Base-by-base conservation (phyloP, 2,329 filamentous ascomycete genomes). In the Penicillium digitatum region DNA sequence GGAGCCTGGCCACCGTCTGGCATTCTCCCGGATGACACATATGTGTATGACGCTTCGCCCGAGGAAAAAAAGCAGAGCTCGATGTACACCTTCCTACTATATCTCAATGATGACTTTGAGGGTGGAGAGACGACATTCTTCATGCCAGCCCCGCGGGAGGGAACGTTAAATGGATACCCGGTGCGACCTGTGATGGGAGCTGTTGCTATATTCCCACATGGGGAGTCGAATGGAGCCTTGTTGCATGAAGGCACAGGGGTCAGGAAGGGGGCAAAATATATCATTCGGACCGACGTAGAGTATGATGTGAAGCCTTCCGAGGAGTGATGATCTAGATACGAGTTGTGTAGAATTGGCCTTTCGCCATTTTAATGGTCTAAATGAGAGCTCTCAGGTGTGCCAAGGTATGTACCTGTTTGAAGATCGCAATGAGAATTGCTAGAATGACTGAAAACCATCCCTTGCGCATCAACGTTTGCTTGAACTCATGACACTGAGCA, bases 1-100 rank as follows among this genome's bases (percentile, higher is more conserved):
- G 87, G 87, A 8, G 87, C 86, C 0, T 89, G 87, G 87, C 87
- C 87, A 12, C 86, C 87, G 0, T 88, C 86, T 0, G 84, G 84
- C 2, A 84, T 88, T 42, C 71, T 79, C 1, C 72, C 81, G 0
- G 76, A 79, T 48, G 79, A 82, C 59, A 79, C 74, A 1, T 89
- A 89, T 53, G 77, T 86, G 3, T 89, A 88, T 69, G 87, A 89
- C 60, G 73, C 80, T 1, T 88, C 86, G 1, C 85, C 86, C 0
- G 57, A 76, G 1, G 76, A 74, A 0, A 80, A 79, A 29, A 83
- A 80, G 61, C 86, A 88, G 68, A 87, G 84, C 26, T 87, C 84
- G 0, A 74, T 88, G 2, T 88, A 87, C 61, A 88, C 86, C 0
- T 88, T 88, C 65, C 69, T 88, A 16, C 78, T 88, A 2, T 88